Base-by-base conservation (phyloP, 331 rosid species). In the Quercus lobata region DNA sequence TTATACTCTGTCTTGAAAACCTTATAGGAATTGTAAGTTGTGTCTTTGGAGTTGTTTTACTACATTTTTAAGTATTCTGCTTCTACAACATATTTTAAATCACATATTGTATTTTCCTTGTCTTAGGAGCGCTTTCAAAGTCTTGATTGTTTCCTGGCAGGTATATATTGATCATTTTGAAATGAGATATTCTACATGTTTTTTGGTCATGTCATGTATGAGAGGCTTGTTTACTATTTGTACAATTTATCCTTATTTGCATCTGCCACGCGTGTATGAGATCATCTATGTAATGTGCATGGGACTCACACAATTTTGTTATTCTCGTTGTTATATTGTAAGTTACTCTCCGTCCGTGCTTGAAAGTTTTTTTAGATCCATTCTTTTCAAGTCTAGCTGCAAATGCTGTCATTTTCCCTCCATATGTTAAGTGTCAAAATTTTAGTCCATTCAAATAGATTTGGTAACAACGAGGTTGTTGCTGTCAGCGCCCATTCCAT, bases 111-210 rank as follows among this genome's bases (percentile, higher is more conserved):
- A 56, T 80, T 72, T 86, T 74, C 56, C 74, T 71, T 84, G 22
- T 66, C 66, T 74, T 87, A 95, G 99, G 99, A 95, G 72, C 97
- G 97, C 72, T 95, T 95, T 83, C 94, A 86, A 88, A 62, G 90
- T 88, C 99, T 95, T 41, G 99, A 93, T 89, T 95, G 99, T 89
- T 95, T 95, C 89, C 97, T 95, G 79, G 99, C 99, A 35, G 99
- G 97, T 95, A 91, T 79, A 83, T 79, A 80, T 35, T 44, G 58
- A 57, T 30, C 61, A 60, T 46, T 77, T 76, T 78, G 24, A 6
- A 69, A 29, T 62, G 65, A 2, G 17, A 77, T 25, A 55, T 56
- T 44, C 69, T 58, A 37, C 79, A 69, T 69, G 24, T 77, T 75
- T 46, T n/a, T 73, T 72, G 21, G 53, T 75, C 74, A 79, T 82